Evolutionary conservation across 768 basidiomycete genomes (phyloP).

Genomic region (Termitomyces sp.): DNA sequence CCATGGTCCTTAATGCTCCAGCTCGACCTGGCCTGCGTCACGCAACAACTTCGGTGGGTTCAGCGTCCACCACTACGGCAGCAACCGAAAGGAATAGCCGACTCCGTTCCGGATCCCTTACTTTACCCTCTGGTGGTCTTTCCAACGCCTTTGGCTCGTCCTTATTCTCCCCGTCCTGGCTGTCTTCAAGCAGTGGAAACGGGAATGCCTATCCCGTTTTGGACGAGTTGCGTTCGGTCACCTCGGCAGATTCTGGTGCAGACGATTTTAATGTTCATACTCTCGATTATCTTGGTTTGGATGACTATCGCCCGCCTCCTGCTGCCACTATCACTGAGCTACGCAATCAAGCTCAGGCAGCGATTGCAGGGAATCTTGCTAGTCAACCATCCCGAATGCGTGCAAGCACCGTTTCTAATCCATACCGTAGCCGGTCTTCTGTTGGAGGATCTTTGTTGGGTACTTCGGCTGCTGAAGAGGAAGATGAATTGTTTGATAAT

Average conservation of each 20-base stretch:
- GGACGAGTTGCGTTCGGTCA: slow-evolving; percentile 78
- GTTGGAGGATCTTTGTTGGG: slow-evolving; percentile 55
- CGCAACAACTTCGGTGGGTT: slow-evolving; percentile 65
- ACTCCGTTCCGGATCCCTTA: slow-evolving; percentile 88
- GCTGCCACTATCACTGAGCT: slow-evolving; percentile 88
- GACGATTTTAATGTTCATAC: slow-evolving; percentile 94
- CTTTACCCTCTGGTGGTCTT: slow-evolving; percentile 70
- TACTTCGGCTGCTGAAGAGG: slow-evolving; percentile 67
- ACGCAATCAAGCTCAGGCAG: slow-evolving; percentile 85
- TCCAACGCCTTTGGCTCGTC: slow-evolving; percentile 83
- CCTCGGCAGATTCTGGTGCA: slow-evolving; percentile 70
- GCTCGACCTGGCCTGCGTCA: slow-evolving; percentile 69
- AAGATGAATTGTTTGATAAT: slow-evolving; percentile 66
- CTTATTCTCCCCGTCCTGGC: slow-evolving; percentile 89
- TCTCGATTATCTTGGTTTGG: slow-evolving; percentile 93
- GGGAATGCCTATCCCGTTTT: slow-evolving; percentile 58
- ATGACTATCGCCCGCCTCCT: slow-evolving; percentile 70
- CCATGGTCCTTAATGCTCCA: slow-evolving; percentile 36
- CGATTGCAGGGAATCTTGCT: slow-evolving; percentile 77
- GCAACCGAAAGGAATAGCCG: slow-evolving; percentile 71
- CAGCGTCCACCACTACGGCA: slow-evolving; percentile 45
- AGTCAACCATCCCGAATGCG: slow-evolving; percentile 70
- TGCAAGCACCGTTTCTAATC: slow-evolving; percentile 90
- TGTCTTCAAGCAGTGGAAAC: slow-evolving; percentile 54
- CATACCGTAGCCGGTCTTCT: slow-evolving; percentile 70